Conservation (phyloP, 768 basidiomycete species). For the Auricularia sp. region DNA sequence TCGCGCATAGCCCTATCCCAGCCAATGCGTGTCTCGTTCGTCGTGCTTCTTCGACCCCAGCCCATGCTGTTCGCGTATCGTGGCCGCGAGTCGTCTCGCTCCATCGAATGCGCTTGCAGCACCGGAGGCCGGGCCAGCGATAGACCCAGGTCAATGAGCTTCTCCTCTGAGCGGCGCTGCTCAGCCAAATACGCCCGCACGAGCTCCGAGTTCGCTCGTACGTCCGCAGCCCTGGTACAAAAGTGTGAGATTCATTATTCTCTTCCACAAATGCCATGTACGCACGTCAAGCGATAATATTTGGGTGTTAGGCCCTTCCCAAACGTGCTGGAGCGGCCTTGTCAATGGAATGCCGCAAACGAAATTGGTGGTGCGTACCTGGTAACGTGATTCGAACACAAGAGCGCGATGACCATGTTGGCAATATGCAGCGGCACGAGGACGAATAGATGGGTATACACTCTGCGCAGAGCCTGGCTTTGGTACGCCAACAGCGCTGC, state of each 20-base stretch:
- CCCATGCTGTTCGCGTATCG: too few species aligned
- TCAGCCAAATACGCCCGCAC: conserved; percentile 1
- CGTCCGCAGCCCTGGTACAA: conserved; percentile 28
- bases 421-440: conserved; percentile 48
- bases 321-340: conserved; percentile 32
- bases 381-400: conserved; percentile 61
- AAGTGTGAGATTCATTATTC: too few species aligned
- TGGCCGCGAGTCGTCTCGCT: too few species aligned
- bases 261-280: not conserved
- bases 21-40: too few species aligned
- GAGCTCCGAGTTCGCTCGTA: conserved; percentile 17
- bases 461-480: conserved; percentile 30
- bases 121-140: too few species aligned
- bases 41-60: too few species aligned
- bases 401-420: conserved; percentile 46
- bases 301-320: conserved; percentile 56
- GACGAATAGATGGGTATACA: conserved; percentile 45
- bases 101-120: too few species aligned
- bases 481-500: conserved; percentile 47
- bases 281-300: conserved; percentile 37
- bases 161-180: not conserved
- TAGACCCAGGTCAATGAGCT: not conserved
- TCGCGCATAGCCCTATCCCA: too few species aligned
- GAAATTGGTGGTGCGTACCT: conserved; percentile 7
- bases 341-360: not conserved